These are phyloP conservation scores for Fusarium coffeatum DNA, from an alignment of 2,329 filamentous ascomycete species.

Conservation along the genomic window DNA sequence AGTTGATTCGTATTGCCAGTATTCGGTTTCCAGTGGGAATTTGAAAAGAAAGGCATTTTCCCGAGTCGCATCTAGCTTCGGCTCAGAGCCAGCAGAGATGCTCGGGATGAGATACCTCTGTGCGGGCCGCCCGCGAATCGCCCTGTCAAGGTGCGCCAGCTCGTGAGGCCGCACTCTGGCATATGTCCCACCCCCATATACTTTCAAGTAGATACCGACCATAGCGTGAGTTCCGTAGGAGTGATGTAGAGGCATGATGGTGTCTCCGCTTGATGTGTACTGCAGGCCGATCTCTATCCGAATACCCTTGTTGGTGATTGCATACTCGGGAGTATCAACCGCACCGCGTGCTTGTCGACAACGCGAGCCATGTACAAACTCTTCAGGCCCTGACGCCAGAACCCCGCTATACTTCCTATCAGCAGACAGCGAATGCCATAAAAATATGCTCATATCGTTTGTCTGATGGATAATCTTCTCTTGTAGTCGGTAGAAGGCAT, in stretches of 20 bases:
- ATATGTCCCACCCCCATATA: not conserved
- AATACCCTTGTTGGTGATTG: not conserved
- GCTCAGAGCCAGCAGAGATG: not conserved
- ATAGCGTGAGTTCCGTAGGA: not conserved
- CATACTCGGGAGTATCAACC: not conserved
- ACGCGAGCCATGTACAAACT: not conserved
- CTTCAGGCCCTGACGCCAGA: not conserved
- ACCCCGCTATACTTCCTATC: not conserved
- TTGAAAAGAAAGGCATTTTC: not conserved
- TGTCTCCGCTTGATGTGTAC: not conserved
- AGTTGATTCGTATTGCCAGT: not conserved
- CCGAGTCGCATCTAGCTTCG: not conserved
- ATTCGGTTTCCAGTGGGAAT: not conserved
- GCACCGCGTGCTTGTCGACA: not conserved
- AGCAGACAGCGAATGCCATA: not conserved
- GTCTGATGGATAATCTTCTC: not conserved
- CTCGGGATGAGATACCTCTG: not conserved
- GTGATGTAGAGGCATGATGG: not conserved
- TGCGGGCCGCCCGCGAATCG: not conserved
- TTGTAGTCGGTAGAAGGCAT: not conserved
- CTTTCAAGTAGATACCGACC: not conserved
- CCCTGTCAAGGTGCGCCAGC: not conserved
- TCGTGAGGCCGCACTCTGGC: not conserved
- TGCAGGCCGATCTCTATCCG: not conserved
- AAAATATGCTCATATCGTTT: not conserved